A percentile compares a stretch with the other conserved stretches of the same genome.
phyloP scores from a whole-genome alignment of 495 filamentous ascomycete species.

The Bathelium albidoporum region DNA sequence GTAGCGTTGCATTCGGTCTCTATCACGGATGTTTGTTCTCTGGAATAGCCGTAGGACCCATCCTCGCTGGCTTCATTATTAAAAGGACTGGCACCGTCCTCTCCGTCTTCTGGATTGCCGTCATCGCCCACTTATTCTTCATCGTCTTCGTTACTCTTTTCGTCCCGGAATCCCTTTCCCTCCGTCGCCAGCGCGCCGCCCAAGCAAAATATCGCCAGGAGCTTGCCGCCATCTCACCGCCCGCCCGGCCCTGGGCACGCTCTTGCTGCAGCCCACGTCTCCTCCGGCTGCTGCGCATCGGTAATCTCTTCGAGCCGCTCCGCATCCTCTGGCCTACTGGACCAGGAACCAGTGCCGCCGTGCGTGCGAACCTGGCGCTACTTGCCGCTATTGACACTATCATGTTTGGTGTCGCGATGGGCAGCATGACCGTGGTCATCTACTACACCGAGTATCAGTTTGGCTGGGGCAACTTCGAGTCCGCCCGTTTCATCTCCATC shows the following conservation, averaged over 20 bases:
- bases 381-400: slow-evolving; percentile 70
- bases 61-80: slow-evolving; percentile 67
- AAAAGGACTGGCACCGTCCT: slow-evolving; percentile 56
- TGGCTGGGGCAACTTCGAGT: slow-evolving; percentile 68
- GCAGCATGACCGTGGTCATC: slow-evolving; percentile 63
- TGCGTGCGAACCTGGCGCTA: slow-evolving; percentile 70
- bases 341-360: slow-evolving; percentile 43
- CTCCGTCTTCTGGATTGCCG: slow-evolving; percentile 65
- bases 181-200: slow-evolving; percentile 54
- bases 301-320: slow-evolving; percentile 63
- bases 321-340: slow-evolving; percentile 65
- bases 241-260: slow-evolving; percentile 20
- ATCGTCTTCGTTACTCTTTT: slow-evolving; percentile 55
- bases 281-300: slow-evolving; percentile 17
- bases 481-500: slow-evolving; percentile 64
- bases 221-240: slow-evolving; percentile 19
- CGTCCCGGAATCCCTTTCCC: slow-evolving; percentile 73
- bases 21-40: slow-evolving; percentile 80
- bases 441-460: slow-evolving; percentile 73
- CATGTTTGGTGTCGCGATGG: slow-evolving; percentile 72
- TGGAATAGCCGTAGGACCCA: slow-evolving; percentile 75
- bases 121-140: slow-evolving; percentile 62
- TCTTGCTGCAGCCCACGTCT: slow-evolving; percentile 18
- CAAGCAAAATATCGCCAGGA: slow-evolving; percentile 49
- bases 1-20: slow-evolving; percentile 79